Evolutionary conservation across 78 protist genomes (phyloP).

Genomic region (Pelomyxa schiedti): DNA sequence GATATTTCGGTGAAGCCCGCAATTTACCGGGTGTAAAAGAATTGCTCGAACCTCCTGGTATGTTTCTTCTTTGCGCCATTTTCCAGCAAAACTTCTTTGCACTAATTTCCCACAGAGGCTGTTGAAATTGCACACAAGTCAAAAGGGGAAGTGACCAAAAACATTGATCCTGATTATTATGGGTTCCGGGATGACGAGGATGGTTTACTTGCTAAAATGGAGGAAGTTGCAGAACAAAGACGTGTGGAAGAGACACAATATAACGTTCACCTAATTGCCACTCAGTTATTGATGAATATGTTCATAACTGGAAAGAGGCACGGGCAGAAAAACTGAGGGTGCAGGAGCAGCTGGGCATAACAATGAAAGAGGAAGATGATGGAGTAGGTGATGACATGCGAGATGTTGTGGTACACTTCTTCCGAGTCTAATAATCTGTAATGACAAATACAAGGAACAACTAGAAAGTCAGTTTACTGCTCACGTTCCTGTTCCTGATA

Average conservation of each 20-base stretch:
- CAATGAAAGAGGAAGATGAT: background rate
- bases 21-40: slow-evolving; percentile 91
- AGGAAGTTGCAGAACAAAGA: slow-evolving; percentile 13
- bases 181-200: slow-evolving; percentile 86
- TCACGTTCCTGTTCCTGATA: slow-evolving; percentile 27
- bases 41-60: slow-evolving; percentile 51
- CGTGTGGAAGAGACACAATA: background rate
- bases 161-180: slow-evolving; percentile 77
- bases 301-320: slow-evolving; percentile 26
- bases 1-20: slow-evolving; percentile 91
- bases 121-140: background rate
- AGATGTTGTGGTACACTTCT: background rate
- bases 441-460: background rate
- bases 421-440: background rate
- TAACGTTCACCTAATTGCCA: background rate
- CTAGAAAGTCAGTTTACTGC: background rate
- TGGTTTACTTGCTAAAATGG: slow-evolving; percentile 38
- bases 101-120: background rate
- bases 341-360: background rate
- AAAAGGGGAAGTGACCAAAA: slow-evolving; percentile 42
- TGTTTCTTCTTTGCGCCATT: background rate
- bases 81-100: background rate
- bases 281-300: slow-evolving; percentile 7
- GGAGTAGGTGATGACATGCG: background rate
- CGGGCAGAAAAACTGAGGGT: slow-evolving; percentile 7